Base-by-base conservation (phyloP, 1,284 basidiomycete species). In the Trichosporon asahii region DNA sequence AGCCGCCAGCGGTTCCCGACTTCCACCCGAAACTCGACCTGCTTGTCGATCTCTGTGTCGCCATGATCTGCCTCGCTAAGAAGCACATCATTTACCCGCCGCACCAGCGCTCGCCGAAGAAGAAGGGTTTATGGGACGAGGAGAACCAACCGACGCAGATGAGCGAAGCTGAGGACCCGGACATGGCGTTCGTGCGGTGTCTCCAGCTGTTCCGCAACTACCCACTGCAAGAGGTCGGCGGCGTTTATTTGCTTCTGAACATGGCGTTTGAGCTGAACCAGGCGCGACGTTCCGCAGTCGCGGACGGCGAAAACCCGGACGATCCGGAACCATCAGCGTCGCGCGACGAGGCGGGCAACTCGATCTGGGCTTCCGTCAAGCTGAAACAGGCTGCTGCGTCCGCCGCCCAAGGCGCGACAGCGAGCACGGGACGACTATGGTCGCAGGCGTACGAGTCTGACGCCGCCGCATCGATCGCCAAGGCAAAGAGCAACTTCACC, bases 31-130 rank as follows among this genome's bases (percentile, higher is more conserved):
- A 82, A 70, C 66, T 79, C 31, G 82, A 83, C 60, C 53, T 78
- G 6, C 65, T 80, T 3, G 46, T 82, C 15, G 81, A 83, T 67
- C 66, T 82, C 8, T 78, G 77, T 29, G 77, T 78, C 7, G 78
- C 81, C 3, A 76, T 83, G 75, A 70, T 83, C 1, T 68, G 80
- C 18, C 72, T 82, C 15, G 68, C 75, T 29, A 79, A 80, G 67
- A 70, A 73, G 53, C 67, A 67, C 23, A 57, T 74, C 35, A 64
- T 73, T 21, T 55, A 23, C 23, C 66, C 68, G 11, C 74, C 74
- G 2, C 49, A 23, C n/a, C 66, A 49, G 3, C 63, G 35, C 9
- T 65, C 67, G 11, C 70, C 70, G 11, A 40, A 44, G 23, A 67
- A 66, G 64, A 53, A 44, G 27, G 55, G 64, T 29, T 64, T 72